phyloP scores from a whole-genome alignment of 768 basidiomycete species.

The Rhizopogon vinicolor region DNA sequence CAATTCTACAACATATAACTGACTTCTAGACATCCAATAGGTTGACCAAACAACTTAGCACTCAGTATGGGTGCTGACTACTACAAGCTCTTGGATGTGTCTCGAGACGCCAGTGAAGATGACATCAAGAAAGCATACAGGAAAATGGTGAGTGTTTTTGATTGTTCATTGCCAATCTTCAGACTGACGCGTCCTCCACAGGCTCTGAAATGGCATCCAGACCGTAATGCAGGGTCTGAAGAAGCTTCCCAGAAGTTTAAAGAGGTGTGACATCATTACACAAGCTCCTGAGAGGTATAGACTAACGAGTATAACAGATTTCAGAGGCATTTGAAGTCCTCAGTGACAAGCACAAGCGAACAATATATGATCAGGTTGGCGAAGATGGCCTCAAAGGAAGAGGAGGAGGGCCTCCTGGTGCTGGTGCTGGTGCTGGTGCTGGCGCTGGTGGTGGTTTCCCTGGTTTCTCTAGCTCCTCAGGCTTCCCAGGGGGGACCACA shows the following conservation, averaged over 20 bases:
- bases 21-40: not conserved
- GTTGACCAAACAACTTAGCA: not conserved
- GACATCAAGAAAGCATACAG: conserved; percentile 94
- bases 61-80: conserved; percentile 77
- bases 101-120: conserved; percentile 71
- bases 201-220: conserved; percentile 96
- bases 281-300: not conserved
- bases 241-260: conserved; percentile 89
- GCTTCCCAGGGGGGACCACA: conserved; percentile 44
- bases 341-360: conserved; percentile 78
- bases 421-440: conserved; percentile 16
- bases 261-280: conserved; percentile 44
- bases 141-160: conserved; percentile 62
- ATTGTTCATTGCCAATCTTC: not conserved
- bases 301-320: conserved; percentile 43
- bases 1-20: not conserved
- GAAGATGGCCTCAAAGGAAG: conserved; percentile 90
- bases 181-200: conserved; percentile 19
- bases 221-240: conserved; percentile 83
- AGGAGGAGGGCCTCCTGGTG: conserved; percentile 50
- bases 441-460: conserved; percentile 28
- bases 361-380: conserved; percentile 89
- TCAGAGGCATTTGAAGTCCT: conserved; percentile 97
- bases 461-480: conserved; percentile 36
- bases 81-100: conserved; percentile 78